Evolutionary conservation across 2,329 filamentous ascomycete species (phyloP), one percentile per base, ranked within the genome.

Genomic region (Claviceps sp.): DNA sequence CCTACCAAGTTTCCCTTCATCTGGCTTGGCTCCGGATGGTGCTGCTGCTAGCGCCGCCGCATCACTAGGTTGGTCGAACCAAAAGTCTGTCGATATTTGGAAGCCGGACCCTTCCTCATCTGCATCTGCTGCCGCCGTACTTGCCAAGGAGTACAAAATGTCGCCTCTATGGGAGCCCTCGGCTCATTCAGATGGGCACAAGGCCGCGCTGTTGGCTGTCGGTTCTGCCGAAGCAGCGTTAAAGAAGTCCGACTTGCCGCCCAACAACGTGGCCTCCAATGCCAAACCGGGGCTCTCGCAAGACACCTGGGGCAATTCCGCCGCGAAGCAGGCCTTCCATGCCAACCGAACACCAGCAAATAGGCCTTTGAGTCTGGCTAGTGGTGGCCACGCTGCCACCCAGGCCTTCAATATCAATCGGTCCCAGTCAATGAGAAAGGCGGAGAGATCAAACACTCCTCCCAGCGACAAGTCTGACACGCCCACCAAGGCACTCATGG

Each of bases 41-140:
- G 72, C 75, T 50, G 87, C 86, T 52, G 87, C 86, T 55, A 79
- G 84, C 57, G 81, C 85, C 52, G 88, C 88, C 51, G 86, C 86
- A 42, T 79, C 77, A 50, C 71, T 91, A 46, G 87, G 87, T 49
- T 86, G 87, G 73, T 75, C 79, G 48, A 86, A 80, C 61, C 79
- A 80, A 59, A 86, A 80, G 62, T 65, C 79, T 2, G 71, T 82
- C 49, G 77, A 86, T 63, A 71, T 74, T 63, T 86, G 82, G 82
- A 84, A 78, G 62, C 81, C 83, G 18, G 75, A 80, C 56, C 74
- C 75, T 45, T 76, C 66, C 2, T 65, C 75, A 70, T 74, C 75
- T 63, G 65, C 79, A 24, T 71, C 68, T 49, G 64, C 70, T 43
- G 70, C 71, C n/a, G 70, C 72, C 18, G 61, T 65, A 45, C 57